phyloP scores from a whole-genome alignment of 1,139 yeast species.

The Taphrina wiesneri region DNA sequence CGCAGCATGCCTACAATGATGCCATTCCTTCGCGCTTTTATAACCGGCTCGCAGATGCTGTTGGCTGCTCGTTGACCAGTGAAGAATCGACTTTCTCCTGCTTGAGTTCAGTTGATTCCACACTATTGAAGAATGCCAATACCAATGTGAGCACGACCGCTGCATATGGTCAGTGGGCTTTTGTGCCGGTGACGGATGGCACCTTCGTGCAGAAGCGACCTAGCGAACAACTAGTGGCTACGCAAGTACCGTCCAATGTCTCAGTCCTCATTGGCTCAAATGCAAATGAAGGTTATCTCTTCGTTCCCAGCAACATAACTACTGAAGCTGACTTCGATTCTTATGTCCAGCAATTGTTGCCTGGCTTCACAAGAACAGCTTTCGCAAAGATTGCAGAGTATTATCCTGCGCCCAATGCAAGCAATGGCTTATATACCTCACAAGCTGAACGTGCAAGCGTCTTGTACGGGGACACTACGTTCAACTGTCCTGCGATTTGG shows the following conservation, averaged over 20 bases:
- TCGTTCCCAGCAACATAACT: neutral
- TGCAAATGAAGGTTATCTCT: neutral
- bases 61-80: neutral
- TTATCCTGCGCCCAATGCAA: constrained; percentile 3
- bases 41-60: neutral
- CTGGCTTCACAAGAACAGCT: neutral
- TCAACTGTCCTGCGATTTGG: constrained; percentile 6
- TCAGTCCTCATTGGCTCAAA: neutral
- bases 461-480: neutral
- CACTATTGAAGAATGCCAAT: too few species aligned
- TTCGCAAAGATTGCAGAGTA: neutral
- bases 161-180: too few species aligned
- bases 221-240: neutral
- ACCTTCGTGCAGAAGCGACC: neutral
- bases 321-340: neutral
- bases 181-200: constrained; percentile 8
- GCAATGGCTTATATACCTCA: neutral
- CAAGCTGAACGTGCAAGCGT: constrained; percentile 2
- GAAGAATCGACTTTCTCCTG: neutral
- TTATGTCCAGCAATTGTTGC: neutral
- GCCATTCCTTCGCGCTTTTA: neutral
- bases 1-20: neutral
- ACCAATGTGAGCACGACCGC: too few species aligned
- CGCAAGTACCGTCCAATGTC: neutral
- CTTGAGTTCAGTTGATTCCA: too few species aligned